phyloP scores from a whole-genome alignment of 768 basidiomycete species.

The Russula vinacea region DNA sequence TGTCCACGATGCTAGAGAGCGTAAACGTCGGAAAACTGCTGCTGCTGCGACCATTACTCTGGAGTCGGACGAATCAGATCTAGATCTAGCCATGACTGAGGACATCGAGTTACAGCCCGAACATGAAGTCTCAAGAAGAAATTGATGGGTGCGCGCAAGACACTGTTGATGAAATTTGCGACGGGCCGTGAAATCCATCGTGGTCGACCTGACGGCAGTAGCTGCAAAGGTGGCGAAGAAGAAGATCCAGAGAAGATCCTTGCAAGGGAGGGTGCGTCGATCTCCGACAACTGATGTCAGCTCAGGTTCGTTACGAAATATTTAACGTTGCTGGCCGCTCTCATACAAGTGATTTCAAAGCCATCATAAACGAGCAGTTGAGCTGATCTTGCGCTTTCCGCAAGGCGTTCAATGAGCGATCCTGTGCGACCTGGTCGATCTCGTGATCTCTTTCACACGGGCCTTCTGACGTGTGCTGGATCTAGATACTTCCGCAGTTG shows the following conservation, averaged over 20 bases:
- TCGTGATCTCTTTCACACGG: constrained; percentile 3
- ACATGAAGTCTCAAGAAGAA: constrained; percentile 56
- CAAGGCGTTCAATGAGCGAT: constrained; percentile 71
- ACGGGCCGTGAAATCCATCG: constrained; percentile 65
- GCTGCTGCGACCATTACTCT: constrained; percentile 56
- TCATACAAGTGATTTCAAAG: constrained; percentile 39
- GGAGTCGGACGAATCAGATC: constrained; percentile 35
- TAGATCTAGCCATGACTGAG: constrained; percentile 38
- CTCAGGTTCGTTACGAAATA: constrained; percentile 51
- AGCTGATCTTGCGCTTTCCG: constrained; percentile 70
- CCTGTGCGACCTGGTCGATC: constrained; percentile 36
- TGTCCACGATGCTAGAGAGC: constrained; percentile 64
- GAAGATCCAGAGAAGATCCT: constrained; percentile 60
- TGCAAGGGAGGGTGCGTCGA: constrained; percentile 49
- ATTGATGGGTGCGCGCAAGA: constrained; percentile 53
- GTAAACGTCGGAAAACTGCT: constrained; percentile 60
- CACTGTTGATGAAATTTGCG: constrained; percentile 45
- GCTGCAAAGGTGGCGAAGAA: constrained; percentile 48
- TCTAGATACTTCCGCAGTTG: constrained; percentile 77
- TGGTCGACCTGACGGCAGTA: constrained; percentile 49
- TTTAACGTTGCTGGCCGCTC: neutral
- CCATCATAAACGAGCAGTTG: constrained; percentile 60
- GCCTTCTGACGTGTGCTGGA: constrained; percentile 21
- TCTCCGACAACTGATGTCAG: constrained; percentile 55
- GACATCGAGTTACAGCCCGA: constrained; percentile 57